phyloP scores from a whole-genome alignment of 1,284 basidiomycete genomes.

The Trametes pubescens region DNA sequence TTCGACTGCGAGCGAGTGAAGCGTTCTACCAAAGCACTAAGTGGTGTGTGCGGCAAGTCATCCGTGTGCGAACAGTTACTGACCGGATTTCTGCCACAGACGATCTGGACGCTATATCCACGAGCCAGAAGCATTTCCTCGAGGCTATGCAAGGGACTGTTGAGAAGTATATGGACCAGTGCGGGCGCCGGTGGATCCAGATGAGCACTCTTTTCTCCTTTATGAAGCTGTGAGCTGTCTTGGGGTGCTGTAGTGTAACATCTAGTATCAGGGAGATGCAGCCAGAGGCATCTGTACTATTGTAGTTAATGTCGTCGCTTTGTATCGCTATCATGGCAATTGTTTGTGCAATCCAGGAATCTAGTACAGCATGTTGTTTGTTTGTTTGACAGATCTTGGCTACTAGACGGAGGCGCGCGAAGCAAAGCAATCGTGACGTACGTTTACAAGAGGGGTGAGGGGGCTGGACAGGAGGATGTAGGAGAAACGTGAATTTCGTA shows the following conservation, averaged over 20 bases:
- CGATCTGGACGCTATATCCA: slow-evolving; percentile 58
- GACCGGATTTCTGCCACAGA: slow-evolving; percentile 49
- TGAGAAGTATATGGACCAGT: slow-evolving; percentile 82
- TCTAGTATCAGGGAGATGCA: not conserved
- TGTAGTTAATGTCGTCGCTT: slow-evolving; percentile 17
- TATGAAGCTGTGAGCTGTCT: slow-evolving; percentile 60
- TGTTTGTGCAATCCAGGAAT: slow-evolving; percentile 8
- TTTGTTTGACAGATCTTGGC: no score
- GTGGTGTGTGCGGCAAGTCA: slow-evolving; percentile 49
- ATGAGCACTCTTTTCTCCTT: slow-evolving; percentile 81
- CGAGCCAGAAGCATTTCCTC: slow-evolving; percentile 61
- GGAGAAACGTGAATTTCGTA: no score
- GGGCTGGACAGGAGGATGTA: no score
- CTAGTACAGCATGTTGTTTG: not conserved
- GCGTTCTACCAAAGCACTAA: slow-evolving; percentile 49
- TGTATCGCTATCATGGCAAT: slow-evolving; percentile 34
- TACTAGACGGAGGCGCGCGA: no score
- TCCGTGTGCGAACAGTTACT: not conserved
- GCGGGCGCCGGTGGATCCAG: slow-evolving; percentile 88
- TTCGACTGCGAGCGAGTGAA: slow-evolving; percentile 78
- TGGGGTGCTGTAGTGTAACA: not conserved
- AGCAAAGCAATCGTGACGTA: no score
- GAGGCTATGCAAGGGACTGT: slow-evolving; percentile 62
- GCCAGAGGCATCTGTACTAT: slow-evolving; percentile 14
- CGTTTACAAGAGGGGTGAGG: no score